Evolutionary conservation across 1,284 basidiomycete species (phyloP), one percentile per base, ranked within the genome.

Genomic region (Pseudozyma flocculosa): DNA sequence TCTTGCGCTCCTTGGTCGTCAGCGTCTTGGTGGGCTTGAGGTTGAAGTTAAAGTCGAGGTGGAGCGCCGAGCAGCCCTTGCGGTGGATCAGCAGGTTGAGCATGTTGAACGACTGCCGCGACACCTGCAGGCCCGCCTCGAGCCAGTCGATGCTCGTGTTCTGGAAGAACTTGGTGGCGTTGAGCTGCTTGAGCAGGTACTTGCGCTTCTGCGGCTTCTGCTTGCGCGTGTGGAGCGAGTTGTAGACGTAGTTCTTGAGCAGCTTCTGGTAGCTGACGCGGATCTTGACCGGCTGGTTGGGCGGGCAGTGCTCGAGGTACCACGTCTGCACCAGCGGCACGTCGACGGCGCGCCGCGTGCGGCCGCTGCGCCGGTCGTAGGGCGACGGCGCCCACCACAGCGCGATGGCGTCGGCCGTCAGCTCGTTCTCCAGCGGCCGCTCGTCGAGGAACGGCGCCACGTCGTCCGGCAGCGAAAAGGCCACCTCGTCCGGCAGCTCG

Each of bases 101-200:
- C 95, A 98, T 98, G 82, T 98, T 99, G 82, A 96, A 98, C 30
- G 94, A 94, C 79, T 99, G 95, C 67, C 94, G 83, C 81, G 92
- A 95, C 50, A 99, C 95, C 81, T 99, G 95, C 59, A 99, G 82
- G 74, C 95, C 95, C 3, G 94, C 95, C 80, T 99, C 95, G 29
- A 99, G 94, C 95, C 95, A 99, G 80, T 99, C 95, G 70, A 98
- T 82, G 62, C 86, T 90, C 8, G 95, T 98, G 19, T 89, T 90
- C 82, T 98, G 95, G 87, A 99, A 98, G 83, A 99, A 98, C 81
- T 98, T 98, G 58, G 95, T 99, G 41, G 90, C 88, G 81, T 97
- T 97, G 54, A 99, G 83, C 78, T 93, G 90, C 54, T 90, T 84
- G 84, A 98, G 94, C 45, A 98, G 78, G 76, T 95, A 95, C 82